Conservation (phyloP, 495 filamentous ascomycete species). For the Sporormia fimetaria region DNA sequence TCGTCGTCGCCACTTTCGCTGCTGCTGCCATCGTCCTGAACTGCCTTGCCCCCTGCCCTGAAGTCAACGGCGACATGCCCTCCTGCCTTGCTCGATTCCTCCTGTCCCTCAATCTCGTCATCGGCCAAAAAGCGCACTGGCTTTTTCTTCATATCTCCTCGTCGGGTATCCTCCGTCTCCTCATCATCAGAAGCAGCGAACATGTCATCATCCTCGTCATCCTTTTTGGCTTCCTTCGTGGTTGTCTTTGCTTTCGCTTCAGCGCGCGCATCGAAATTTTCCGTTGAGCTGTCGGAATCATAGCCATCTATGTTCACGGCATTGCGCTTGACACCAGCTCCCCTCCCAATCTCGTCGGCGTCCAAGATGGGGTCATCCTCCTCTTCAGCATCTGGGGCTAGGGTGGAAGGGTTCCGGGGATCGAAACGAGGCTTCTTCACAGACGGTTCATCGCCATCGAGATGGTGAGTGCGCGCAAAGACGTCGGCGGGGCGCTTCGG, state of each 20-base stretch:
- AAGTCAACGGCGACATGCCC: slow-evolving; percentile 55
- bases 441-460: slow-evolving; percentile 33
- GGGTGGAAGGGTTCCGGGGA: slow-evolving; percentile 79
- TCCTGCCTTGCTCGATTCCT: slow-evolving; percentile 57
- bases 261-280: slow-evolving; percentile 66
- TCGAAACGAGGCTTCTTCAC: slow-evolving; percentile 91
- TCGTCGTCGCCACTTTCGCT: slow-evolving; percentile 63
- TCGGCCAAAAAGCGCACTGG: slow-evolving; percentile 24
- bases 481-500: slow-evolving; percentile 75
- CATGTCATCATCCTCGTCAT: slow-evolving; percentile 79
- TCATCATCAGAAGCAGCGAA: slow-evolving; percentile 64
- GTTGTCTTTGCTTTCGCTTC: slow-evolving; percentile 46
- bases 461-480: slow-evolving; percentile 60
- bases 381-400: slow-evolving; percentile 66
- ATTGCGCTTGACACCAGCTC: slow-evolving; percentile 68
- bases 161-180: slow-evolving; percentile 28
- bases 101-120: slow-evolving; percentile 70
- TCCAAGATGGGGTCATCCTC: slow-evolving; percentile 68
- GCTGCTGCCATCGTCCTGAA: slow-evolving; percentile 32
- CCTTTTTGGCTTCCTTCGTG: slow-evolving; percentile 39
- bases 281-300: slow-evolving; percentile 87
- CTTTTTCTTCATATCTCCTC: slow-evolving; percentile 16
- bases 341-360: slow-evolving; percentile 83
- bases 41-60: slow-evolving; percentile 20
- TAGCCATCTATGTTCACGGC: slow-evolving; percentile 95